A percentile compares a stretch with the other conserved stretches of the same genome.
These are phyloP conservation scores for Tanozyma kutaoensis DNA, from an alignment of 805 yeast species.

Conservation along the genomic window DNA sequence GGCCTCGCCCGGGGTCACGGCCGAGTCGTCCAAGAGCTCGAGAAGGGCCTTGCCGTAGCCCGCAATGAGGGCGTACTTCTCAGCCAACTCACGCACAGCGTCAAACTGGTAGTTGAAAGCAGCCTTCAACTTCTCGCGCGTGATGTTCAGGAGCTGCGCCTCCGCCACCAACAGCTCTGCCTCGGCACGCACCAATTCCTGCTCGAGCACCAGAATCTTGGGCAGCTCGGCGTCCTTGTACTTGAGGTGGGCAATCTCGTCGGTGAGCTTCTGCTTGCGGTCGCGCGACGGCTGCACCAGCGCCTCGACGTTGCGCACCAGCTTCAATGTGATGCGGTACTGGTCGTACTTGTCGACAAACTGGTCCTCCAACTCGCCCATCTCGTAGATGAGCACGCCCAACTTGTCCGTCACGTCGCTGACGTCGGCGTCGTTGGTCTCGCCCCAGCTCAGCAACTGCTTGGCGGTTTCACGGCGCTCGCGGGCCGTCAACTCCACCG, in stretches of 20 bases:
- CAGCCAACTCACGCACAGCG: slow-evolving; percentile 87
- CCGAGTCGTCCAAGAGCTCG: slow-evolving; percentile 91
- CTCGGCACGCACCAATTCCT: slow-evolving; percentile 97
- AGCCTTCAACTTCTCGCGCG: slow-evolving; percentile 95
- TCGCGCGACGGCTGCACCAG: slow-evolving; percentile 98
- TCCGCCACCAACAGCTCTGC: slow-evolving; percentile 98
- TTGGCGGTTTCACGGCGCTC: slow-evolving; percentile 95
- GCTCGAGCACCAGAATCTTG: slow-evolving; percentile 90
- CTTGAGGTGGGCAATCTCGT: slow-evolving; percentile 93
- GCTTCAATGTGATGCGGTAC: slow-evolving; percentile 90
- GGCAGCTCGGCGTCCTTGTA: slow-evolving; percentile 98
- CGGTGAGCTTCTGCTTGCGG: slow-evolving; percentile 94
- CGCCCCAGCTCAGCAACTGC: slow-evolving; percentile 97
- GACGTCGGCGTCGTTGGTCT: slow-evolving; percentile 93
- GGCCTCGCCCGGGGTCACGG: slow-evolving; percentile 98
- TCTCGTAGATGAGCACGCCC: slow-evolving; percentile 89
- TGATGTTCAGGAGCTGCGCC: slow-evolving; percentile 95
- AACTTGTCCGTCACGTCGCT: slow-evolving; percentile 94
- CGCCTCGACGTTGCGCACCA: slow-evolving; percentile 92
- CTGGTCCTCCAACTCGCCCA: slow-evolving; percentile 97
- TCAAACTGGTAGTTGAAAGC: slow-evolving; percentile 96
- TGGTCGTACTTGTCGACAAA: slow-evolving; percentile 97
- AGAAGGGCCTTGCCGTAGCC: slow-evolving; percentile 97
- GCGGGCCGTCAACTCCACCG: slow-evolving; percentile 82
- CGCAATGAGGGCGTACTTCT: slow-evolving; percentile 92